Conservation (phyloP, 768 basidiomycete species). For the Neoboletus magnificus region DNA sequence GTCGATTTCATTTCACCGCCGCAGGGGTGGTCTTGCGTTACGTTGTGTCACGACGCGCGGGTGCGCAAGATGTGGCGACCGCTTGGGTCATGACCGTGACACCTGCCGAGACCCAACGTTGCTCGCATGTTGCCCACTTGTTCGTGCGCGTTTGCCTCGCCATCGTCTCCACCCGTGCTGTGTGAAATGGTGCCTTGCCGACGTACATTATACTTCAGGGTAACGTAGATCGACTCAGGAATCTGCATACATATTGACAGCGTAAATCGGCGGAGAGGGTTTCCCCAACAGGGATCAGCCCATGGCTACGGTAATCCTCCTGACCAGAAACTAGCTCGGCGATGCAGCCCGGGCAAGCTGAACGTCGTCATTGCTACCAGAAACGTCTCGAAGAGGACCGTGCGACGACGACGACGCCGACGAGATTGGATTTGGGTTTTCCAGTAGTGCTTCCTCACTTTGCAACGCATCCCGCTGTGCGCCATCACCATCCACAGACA, state of each 20-base stretch:
- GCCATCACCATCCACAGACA: conserved; percentile 5
- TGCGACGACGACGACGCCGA: neutral
- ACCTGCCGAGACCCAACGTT: too few relatives aligned
- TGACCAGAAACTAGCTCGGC: conserved; percentile 9
- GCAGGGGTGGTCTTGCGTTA: neutral
- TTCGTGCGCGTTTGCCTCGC: neutral
- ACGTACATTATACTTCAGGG: neutral
- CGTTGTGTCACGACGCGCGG: neutral
- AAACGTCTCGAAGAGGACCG: neutral
- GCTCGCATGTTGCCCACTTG: neutral
- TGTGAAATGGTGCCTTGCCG: conserved; percentile 13
- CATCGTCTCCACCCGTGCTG: neutral
- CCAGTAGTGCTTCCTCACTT: conserved; percentile 3
- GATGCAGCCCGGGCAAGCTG: neutral
- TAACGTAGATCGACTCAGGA: conserved; percentile 20
- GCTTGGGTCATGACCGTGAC: too few relatives aligned
- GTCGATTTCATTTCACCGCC: neutral
- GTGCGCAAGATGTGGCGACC: neutral
- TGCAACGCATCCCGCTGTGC: neutral
- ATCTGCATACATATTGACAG: conserved; percentile 3
- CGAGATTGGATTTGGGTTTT: conserved; percentile 9
- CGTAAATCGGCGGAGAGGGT: conserved; percentile 6
- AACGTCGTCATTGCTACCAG: conserved; percentile 9
- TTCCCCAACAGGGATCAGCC: neutral
- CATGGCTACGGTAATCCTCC: conserved; percentile 14